Evolutionary conservation across 1,284 basidiomycete species (phyloP), one percentile per base, ranked within the genome.

Genomic region (Erythrobasidium hasegawianum): DNA sequence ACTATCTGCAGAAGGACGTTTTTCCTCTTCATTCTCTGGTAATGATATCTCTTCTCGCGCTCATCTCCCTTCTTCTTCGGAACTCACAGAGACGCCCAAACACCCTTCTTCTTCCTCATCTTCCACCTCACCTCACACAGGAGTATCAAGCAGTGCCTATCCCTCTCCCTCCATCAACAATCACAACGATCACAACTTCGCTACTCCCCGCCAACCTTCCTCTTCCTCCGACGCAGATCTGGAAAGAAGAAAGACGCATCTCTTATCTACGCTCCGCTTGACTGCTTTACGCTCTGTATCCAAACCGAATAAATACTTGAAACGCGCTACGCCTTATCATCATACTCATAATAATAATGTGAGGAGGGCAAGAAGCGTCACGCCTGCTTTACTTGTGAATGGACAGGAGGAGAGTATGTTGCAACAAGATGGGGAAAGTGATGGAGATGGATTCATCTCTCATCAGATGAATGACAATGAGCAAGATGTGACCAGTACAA

Each of bases 191-290:
- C n/a, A 57, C 33, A 55, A 29, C 16, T 27, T 68, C n/a, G 57
- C 67, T 10, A 68, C 67, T 22, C 67, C 67, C n/a, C 56, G 53
- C n/a, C 49, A 55, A 18, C 14, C 60, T 26, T 29, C 24, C 10
- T 18, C 60, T 26, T 29, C 24, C 10, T 18, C 45, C 18, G 61
- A 69, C 20, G 60, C 68, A 1, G 72, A 70, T 5, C 68, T 69
- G 0, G 70, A 72, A 2, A 59, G 73, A 14, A 52, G 73, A 11
- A 69, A 69, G 7, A 62, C 65, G 47, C 72, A 74, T 49, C 64
- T 74, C 27, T 58, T 74, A 5, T 59, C 64, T 10, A 73, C 72
- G 0, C 59, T 74, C 2, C 68, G 68, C 10, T 69, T 72, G 24
- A 74, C 73, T 0, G 70, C 73, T 57, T 9, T 70, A 56, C n/a